phyloP scores from a whole-genome alignment of 2,329 filamentous ascomycete genomes.

The Botrytis fragariae region DNA sequence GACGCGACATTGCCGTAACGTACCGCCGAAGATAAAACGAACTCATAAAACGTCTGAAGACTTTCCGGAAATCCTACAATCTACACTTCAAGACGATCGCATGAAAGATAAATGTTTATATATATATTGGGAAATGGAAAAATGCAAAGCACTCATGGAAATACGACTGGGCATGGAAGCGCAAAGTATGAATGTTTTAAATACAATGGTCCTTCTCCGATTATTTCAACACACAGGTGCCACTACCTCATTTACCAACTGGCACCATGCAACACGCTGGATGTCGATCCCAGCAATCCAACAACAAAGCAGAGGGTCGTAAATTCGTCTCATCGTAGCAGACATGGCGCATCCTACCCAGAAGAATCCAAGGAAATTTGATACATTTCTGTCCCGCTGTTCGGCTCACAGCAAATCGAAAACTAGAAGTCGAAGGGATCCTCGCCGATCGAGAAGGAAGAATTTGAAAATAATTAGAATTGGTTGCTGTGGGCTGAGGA shows the following conservation, averaged over 20 bases:
- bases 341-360: slow-evolving; percentile 22
- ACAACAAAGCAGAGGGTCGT: slow-evolving; percentile 16
- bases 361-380: slow-evolving; percentile 22
- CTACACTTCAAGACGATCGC: background rate
- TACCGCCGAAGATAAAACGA: background rate
- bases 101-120: background rate
- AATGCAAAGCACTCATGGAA: background rate
- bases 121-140: background rate
- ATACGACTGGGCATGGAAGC: background rate
- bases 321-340: slow-evolving; percentile 34
- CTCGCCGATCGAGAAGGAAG: background rate
- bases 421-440: background rate
- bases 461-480: slow-evolving; percentile 22
- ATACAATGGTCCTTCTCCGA: slow-evolving; percentile 18
- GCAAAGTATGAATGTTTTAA: slow-evolving; percentile 16
- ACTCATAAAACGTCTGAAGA: background rate
- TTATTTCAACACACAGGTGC: slow-evolving; percentile 3
- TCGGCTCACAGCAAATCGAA: slow-evolving; percentile 13
- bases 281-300: background rate
- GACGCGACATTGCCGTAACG: background rate
- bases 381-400: slow-evolving; percentile 11
- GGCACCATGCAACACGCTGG: slow-evolving; percentile 2
- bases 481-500: slow-evolving; percentile 38
- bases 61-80: background rate
- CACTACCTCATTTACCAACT: slow-evolving; percentile 8